A percentile compares a stretch with the other conserved stretches of the same genome.
Conservation (phyloP, 495 filamentous ascomycete genomes). For the Neurospora sp. region DNA sequence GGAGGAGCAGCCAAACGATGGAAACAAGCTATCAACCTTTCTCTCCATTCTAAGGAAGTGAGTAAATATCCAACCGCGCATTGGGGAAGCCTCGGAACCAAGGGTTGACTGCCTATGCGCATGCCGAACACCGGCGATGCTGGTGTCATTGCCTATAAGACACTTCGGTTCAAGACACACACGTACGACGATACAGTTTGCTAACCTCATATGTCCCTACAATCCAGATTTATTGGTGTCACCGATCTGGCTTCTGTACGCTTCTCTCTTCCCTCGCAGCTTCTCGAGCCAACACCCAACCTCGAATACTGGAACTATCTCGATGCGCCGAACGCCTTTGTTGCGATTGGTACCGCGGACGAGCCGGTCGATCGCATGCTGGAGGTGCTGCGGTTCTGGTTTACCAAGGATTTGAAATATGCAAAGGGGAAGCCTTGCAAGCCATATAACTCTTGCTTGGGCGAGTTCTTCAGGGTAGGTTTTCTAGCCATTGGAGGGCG, state of each 20-base stretch:
- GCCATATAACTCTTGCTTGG: conserved; percentile 92
- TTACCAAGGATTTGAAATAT: conserved; percentile 98
- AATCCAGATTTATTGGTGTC: conserved; percentile 76
- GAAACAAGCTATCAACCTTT: conserved; percentile 75
- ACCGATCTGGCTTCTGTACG: conserved; percentile 89
- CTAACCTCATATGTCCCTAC: conserved; percentile 1
- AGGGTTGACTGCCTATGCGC: neutral
- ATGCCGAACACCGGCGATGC: neutral
- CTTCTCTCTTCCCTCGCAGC: conserved; percentile 90
- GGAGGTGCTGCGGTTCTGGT: conserved; percentile 91
- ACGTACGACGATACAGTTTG: neutral
- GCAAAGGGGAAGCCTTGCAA: conserved; percentile 98
- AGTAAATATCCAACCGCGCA: conserved; percentile 13
- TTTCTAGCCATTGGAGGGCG: neutral
- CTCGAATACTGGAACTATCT: conserved; percentile 99
- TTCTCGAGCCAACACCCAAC: conserved; percentile 91
- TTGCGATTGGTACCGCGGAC: conserved; percentile 90
- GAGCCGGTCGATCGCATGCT: conserved; percentile 87
- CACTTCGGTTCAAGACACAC: neutral
- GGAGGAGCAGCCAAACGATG: conserved; percentile 64
- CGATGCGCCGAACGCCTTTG: conserved; percentile 89
- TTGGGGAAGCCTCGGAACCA: neutral
- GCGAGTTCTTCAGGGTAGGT: conserved; percentile 92
- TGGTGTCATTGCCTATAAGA: neutral
- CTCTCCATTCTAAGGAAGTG: conserved; percentile 74